Evolutionary conservation across 108 stramenopile genomes (phyloP).

Genomic region (Skeletonema tropicum): DNA sequence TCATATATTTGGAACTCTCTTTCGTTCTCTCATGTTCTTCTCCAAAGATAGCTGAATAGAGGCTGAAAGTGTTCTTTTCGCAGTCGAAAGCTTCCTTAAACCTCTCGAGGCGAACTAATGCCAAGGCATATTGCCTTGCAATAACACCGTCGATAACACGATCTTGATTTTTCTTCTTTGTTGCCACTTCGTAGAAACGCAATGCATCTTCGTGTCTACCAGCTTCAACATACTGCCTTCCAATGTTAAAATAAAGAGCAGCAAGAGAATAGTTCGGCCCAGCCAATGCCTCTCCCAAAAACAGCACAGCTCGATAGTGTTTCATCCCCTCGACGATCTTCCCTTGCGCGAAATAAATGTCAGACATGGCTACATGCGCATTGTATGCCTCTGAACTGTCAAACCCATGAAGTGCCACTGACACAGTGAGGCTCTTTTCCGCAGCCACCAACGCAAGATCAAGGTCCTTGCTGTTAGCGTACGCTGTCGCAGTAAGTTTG

Average conservation of each 20-base stretch:
- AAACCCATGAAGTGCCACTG: constrained; percentile 80
- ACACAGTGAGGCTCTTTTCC: constrained; percentile 73
- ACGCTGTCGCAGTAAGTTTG: constrained; percentile 71
- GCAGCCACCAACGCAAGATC: constrained; percentile 70
- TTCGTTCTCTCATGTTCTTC: constrained; percentile 73
- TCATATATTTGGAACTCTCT: constrained; percentile 36
- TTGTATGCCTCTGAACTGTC: constrained; percentile 69
- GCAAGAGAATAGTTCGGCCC: constrained; percentile 79
- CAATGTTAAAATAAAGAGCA: constrained; percentile 81
- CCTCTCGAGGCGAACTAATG: constrained; percentile 57
- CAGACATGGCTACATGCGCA: constrained; percentile 64
- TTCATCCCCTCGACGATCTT: constrained; percentile 58
- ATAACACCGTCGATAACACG: constrained; percentile 74
- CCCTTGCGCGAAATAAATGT: constrained; percentile 57
- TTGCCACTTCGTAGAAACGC: constrained; percentile 61
- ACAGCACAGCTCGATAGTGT: constrained; percentile 85
- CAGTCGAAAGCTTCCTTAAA: constrained; percentile 65
- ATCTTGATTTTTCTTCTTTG: constrained; percentile 55
- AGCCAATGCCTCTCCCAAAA: constrained; percentile 85
- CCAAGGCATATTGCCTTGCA: constrained; percentile 58
- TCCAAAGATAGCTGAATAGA: constrained; percentile 60
- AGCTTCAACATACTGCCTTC: constrained; percentile 73
- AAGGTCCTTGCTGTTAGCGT: constrained; percentile 75
- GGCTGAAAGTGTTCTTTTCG: constrained; percentile 70
- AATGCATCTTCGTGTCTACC: constrained; percentile 57